Base-by-base conservation (phyloP, 106 monocot species). In the Dioscorea zingiberensis region DNA sequence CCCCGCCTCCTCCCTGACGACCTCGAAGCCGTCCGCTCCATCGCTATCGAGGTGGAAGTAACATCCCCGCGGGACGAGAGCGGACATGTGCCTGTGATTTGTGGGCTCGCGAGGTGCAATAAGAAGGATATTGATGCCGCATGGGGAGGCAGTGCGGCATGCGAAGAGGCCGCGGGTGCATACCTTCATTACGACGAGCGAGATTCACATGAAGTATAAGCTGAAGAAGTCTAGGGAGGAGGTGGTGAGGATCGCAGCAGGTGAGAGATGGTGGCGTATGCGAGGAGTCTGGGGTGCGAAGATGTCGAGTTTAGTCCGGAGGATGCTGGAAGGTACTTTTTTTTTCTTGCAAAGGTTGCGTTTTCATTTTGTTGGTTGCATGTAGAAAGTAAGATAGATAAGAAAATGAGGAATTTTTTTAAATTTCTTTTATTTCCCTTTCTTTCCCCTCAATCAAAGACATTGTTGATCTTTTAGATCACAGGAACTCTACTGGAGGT, bases 231-330 rank as follows among this genome's bases (percentile, higher is more conserved):
- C 85, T 46, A 79, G 77, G 73, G 92, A 98, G 75, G 92, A 98
- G 77, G 88, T 92, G 21, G 92, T 82, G 48, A 66, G 27, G 23
- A 86, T 88, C 12, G 92, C 92, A n/a, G n/a, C n/a, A n/a, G n/a
- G 10, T 68, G 67, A 32, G 86, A 92, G 64, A 93, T 89, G 92
- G 92, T 98, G 44, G 89, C 79, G 4, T 98, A 89, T 65, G 84
- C 82, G 7, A 83, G 82, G 78, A 82, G 80, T 47, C 73, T 98
- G 18, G 97, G 97, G 16, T 98, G 91, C 55, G 54, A 74, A 32
- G 97, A 98, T 55, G 69, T 92, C n/a, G 88, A 92, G 71, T 92
- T 98, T 73, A 89, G 92, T 68, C 85, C 92, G 0, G 97, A 92
- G 69, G 98, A 98, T 70, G 92, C 97, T n/a, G 88, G 90, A 16